Evolutionary conservation across 768 basidiomycete species (phyloP).

Genomic region (Paxillus involutus): DNA sequence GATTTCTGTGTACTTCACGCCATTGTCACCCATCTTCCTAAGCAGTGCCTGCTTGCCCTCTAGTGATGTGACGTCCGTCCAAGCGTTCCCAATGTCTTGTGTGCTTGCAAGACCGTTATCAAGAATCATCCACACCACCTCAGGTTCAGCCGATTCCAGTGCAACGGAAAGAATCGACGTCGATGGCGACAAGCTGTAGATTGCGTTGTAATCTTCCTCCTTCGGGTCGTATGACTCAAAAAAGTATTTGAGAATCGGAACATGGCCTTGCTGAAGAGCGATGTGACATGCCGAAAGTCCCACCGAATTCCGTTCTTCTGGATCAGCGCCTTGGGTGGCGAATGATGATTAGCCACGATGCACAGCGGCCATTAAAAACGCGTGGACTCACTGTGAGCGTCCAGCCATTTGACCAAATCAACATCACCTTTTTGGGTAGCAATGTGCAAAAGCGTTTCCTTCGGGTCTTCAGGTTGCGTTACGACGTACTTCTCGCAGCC

Average conservation of each 20-base stretch:
- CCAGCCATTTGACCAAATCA: slow-evolving; percentile 66
- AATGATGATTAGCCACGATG: slow-evolving; percentile 16
- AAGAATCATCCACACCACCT: slow-evolving; percentile 63
- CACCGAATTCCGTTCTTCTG: slow-evolving; percentile 63
- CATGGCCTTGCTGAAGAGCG: slow-evolving; percentile 53
- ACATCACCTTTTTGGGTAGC: slow-evolving; percentile 54
- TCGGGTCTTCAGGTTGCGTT: slow-evolving; percentile 47
- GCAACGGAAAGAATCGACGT: slow-evolving; percentile 54
- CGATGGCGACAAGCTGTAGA: slow-evolving; percentile 47
- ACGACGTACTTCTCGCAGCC: slow-evolving; percentile 55
- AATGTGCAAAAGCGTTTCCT: slow-evolving; percentile 72
- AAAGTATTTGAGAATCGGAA: slow-evolving; percentile 57
- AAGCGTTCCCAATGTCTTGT: slow-evolving; percentile 50
- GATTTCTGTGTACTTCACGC: slow-evolving; percentile 48
- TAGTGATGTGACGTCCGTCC: slow-evolving; percentile 46
- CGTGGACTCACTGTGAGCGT: slow-evolving; percentile 60
- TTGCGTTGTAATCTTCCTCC: slow-evolving; percentile 45
- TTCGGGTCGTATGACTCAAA: slow-evolving; percentile 59
- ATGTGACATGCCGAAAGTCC: slow-evolving; percentile 67
- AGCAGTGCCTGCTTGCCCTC: slow-evolving; percentile 26
- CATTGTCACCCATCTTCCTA: slow-evolving; percentile 24
- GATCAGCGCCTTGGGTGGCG: slow-evolving; percentile 57
- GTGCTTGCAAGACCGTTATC: slow-evolving; percentile 52
- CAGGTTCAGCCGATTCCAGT: slow-evolving; percentile 58
- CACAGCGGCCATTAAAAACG: slow-evolving; percentile 23